phyloP scores from a whole-genome alignment of 1,284 basidiomycete species.

The Neotropicomus parvogracilis region DNA sequence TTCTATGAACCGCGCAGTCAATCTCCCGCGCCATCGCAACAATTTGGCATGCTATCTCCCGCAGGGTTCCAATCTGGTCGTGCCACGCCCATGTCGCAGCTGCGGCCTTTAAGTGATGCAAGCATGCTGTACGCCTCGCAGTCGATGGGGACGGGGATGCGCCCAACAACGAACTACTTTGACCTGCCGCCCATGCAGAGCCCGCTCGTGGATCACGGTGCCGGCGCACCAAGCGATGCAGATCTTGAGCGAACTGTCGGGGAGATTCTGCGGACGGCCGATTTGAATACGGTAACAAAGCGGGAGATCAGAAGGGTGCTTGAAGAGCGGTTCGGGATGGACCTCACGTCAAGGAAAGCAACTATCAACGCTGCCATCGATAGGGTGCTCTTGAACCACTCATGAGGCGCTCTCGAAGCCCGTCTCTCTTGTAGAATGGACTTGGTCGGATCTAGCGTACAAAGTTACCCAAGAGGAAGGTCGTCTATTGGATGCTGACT shows the following conservation, averaged over 20 bases:
- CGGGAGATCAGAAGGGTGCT: slow-evolving; percentile 80
- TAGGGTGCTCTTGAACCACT: slow-evolving; percentile 44
- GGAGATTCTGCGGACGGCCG: slow-evolving; percentile 68
- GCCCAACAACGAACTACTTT: slow-evolving; percentile 71
- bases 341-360: slow-evolving; percentile 62
- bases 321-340: slow-evolving; percentile 74
- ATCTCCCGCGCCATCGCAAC: slow-evolving; percentile 64
- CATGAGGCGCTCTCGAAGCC: slow-evolving; percentile 15
- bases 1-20: slow-evolving; percentile 68
- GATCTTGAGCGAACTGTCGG: slow-evolving; percentile 74
- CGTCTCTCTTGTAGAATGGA: slow-evolving; percentile 19
- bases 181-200: slow-evolving; percentile 58
- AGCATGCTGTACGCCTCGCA: slow-evolving; percentile 50
- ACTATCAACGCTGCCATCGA: slow-evolving; percentile 73
- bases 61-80: slow-evolving; percentile 75
- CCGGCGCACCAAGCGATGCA: slow-evolving; percentile 53
- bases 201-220: slow-evolving; percentile 41
- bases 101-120: slow-evolving; percentile 40
- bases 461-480: slow-evolving; percentile 7
- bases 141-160: slow-evolving; percentile 57
- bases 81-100: slow-evolving; percentile 55
- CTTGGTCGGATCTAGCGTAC: slow-evolving; percentile 22
- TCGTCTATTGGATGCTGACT: slow-evolving; percentile 16
- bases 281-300: slow-evolving; percentile 88
- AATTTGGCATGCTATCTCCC: slow-evolving; percentile 53